A percentile compares a stretch with the other conserved stretches of the same genome.
Evolutionary conservation across 2,329 filamentous ascomycete genomes (phyloP).

Genomic region (Remersonia thermophila): DNA sequence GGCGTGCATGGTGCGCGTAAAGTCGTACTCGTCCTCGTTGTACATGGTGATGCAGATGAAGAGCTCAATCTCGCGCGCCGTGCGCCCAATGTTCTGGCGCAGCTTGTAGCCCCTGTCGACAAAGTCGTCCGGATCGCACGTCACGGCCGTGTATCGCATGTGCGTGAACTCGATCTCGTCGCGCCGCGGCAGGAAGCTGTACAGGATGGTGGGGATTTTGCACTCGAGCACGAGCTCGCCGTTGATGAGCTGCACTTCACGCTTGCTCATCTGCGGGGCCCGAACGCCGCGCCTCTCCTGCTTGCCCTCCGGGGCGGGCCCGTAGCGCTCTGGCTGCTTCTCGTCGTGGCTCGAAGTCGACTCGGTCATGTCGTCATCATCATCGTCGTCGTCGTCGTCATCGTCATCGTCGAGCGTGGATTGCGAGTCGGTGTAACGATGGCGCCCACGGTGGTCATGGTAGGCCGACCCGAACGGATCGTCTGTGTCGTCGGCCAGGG

Average conservation of each 20-base stretch:
- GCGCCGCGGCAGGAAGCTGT: conserved; percentile 86
- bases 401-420: conserved; percentile 39
- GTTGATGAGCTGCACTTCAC: conserved; percentile 93
- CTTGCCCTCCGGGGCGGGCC: conserved; percentile 72
- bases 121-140: conserved; percentile 92
- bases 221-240: conserved; percentile 95
- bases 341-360: conserved; percentile 24
- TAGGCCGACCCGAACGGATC: conserved; percentile 56
- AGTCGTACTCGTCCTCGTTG: conserved; percentile 94
- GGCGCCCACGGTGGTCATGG: conserved; percentile 17
- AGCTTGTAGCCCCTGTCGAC: conserved; percentile 80
- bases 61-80: conserved; percentile 78
- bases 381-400: conserved; percentile 30
- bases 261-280: conserved; percentile 76
- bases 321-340: conserved; percentile 64
- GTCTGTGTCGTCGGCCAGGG: conserved; percentile 48
- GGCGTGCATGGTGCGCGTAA: conserved; percentile 95
- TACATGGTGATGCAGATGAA: conserved; percentile 99
- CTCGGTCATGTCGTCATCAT: conserved; percentile 12
- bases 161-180: conserved; percentile 96
- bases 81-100: conserved; percentile 77
- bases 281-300: conserved; percentile 82
- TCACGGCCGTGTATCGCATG: conserved; percentile 98
- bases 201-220: conserved; percentile 96
- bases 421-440: conserved; percentile 44